These are phyloP conservation scores for Gossypium anomalum DNA, from an alignment of 345 rosid species.

Conservation along the genomic window DNA sequence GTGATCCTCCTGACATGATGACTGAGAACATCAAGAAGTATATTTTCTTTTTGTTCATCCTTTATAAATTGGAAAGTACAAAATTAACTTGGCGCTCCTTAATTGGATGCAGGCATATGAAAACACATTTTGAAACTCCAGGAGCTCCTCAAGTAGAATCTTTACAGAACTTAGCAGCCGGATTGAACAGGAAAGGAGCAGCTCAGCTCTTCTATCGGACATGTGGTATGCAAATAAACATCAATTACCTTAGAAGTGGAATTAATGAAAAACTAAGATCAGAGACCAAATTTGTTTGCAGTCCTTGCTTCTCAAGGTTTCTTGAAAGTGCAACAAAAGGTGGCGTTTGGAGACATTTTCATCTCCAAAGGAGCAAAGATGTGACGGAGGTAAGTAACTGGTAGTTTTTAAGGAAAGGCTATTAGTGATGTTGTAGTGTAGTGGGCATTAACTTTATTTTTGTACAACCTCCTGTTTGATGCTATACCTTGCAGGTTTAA, in stretches of 20 bases:
- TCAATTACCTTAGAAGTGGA: too few relatives aligned
- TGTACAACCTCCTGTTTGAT: not conserved
- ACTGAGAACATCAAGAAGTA: constrained; percentile 70
- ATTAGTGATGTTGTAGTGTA: not conserved
- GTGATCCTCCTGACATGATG: constrained; percentile 50
- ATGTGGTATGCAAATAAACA: constrained; percentile 46
- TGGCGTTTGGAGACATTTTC: constrained; percentile 69
- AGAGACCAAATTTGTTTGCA: constrained; percentile 26
- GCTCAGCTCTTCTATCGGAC: constrained; percentile 80
- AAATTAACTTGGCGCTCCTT: not conserved
- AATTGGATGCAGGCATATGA: constrained; percentile 41
- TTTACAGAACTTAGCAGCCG: constrained; percentile 55
- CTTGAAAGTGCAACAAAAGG: constrained; percentile 52
- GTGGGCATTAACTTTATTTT: not conserved
- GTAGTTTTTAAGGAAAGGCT: not conserved
- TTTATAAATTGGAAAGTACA: not conserved
- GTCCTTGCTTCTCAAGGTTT: constrained; percentile 61
- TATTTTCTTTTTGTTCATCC: not conserved
- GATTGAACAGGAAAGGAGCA: constrained; percentile 69
- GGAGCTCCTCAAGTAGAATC: constrained; percentile 70
- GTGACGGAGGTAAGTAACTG: not conserved
- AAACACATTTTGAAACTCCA: constrained; percentile 55
- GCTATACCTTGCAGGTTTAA: not conserved
- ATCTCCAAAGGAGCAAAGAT: constrained; percentile 49
- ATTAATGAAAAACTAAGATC: not conserved